Evolutionary conservation across 768 basidiomycete genomes (phyloP), one percentile per base, ranked within the genome.

Genomic region (Asterophora parasitica): DNA sequence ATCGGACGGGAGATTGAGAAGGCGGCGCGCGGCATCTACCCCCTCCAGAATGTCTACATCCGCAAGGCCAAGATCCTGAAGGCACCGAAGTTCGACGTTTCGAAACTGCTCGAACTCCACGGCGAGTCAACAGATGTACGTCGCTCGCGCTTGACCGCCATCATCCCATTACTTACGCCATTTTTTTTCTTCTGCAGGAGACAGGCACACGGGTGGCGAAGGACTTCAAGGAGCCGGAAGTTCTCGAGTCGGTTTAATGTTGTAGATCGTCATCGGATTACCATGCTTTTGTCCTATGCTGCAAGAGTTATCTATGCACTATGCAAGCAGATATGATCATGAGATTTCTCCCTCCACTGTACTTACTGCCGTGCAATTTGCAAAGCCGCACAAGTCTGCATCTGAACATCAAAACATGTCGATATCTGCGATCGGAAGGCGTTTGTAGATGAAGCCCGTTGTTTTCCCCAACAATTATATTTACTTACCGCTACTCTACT

Each of bases 1-100:
- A 98, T 99, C 61, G 96, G 96, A 58, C 85, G 94, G 59, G 96
- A 99, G 79, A 99, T 99, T 58, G 96, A 99, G 82, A 99, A 99
- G 79, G 86, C 95, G 44, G 79, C 85, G 53, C 79, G 92, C 62
- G 88, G 86, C 69, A 98, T 98, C 75, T 99, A 94, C 78, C 96
- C 96, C 59, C 74, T 99, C 64, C 94, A 98, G 78, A 98, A 98
- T 70, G 94, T 97, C 65, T 95, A 93, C 75, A 81, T 98, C 63
- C 88, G 96, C 74, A 98, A 99, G 78, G 94, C 89, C 60, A 99
- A 99, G 81, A 97, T 99, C 66, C 78, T 99, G 63, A 98, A 97
- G 75, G 78, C 94, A 54, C 96, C 96, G 56, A 96, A 95, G 70
- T 93, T 95, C 67, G 94, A 96, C 69, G 77, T 92, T 48, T 83